Conservation (phyloP, 2,329 filamentous ascomycete species). For the Trichoderma aggressivum region DNA sequence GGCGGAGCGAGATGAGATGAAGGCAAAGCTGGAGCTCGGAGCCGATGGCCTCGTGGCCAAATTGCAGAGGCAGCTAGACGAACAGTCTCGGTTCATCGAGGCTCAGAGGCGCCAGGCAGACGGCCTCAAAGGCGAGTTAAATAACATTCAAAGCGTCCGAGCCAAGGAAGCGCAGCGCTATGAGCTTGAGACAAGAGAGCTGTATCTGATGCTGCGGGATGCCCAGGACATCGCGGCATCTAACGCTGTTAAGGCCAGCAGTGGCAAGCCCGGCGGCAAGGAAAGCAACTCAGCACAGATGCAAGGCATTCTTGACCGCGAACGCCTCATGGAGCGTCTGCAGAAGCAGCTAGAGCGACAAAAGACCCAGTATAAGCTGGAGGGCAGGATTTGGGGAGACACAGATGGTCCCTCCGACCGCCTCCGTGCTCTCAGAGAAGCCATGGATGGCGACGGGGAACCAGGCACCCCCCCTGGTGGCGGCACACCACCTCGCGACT, state of each 20-base stretch:
- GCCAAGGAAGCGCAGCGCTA: constrained; percentile 91
- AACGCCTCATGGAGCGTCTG: constrained; percentile 86
- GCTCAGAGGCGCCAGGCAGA: constrained; percentile 84
- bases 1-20: constrained; percentile 94
- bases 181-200: constrained; percentile 90
- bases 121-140: constrained; percentile 81
- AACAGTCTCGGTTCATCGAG: constrained; percentile 86
- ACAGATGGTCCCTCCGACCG: constrained; percentile 82
- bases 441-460: constrained; percentile 69
- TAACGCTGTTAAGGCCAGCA: constrained; percentile 61
- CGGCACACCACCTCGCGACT: constrained; percentile 56
- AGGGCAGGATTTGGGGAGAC: constrained; percentile 87
- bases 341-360: constrained; percentile 95
- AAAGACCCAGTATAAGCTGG: constrained; percentile 96
- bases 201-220: constrained; percentile 97
- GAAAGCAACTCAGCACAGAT: constrained; percentile 67
- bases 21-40: constrained; percentile 79
- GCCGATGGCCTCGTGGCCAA: constrained; percentile 92
- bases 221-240: constrained; percentile 94
- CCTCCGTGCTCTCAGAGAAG: constrained; percentile 83
- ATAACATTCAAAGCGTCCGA: constrained; percentile 78
- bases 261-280: constrained; percentile 50
- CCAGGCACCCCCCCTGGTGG: constrained; percentile 46
- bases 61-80: constrained; percentile 88
- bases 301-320: constrained; percentile 90